phyloP scores from a whole-genome alignment of 345 rosid species.

The Litchi chinensis region DNA sequence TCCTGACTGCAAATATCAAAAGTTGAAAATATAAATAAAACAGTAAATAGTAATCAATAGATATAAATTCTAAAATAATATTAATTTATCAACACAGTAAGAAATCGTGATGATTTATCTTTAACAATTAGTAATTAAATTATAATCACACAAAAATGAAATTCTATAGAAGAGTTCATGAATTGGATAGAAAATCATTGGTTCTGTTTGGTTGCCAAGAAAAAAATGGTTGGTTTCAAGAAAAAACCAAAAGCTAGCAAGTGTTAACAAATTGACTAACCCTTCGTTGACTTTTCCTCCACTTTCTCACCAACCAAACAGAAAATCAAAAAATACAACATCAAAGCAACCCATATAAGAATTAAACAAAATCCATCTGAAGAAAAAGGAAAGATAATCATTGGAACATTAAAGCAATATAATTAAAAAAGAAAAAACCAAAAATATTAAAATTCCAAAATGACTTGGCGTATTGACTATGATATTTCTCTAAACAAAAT shows the following conservation, averaged over 20 bases:
- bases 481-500: not conserved
- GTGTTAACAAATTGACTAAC: no score
- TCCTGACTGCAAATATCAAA: conserved; percentile 71
- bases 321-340: not conserved
- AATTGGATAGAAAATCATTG: not conserved
- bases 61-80: no score
- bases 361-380: not conserved
- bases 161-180: not conserved
- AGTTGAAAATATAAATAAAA: conserved; percentile 5
- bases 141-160: not conserved
- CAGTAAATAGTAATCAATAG: not conserved
- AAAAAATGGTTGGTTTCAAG: not conserved
- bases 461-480: not conserved
- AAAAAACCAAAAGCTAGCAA: not conserved
- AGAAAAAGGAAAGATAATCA: not conserved
- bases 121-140: not conserved
- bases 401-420: not conserved
- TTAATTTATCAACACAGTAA: no score
- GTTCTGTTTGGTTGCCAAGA: conserved; percentile 10
- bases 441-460: not conserved
- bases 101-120: no score
- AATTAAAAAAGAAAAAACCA: not conserved
- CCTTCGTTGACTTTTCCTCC: not conserved
- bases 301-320: conserved; percentile 30
- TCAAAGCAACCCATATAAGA: not conserved